A percentile compares a stretch with the other conserved stretches of the same genome.
phyloP scores from a whole-genome alignment of 441 rosid species.

The Adansonia grandidieri region DNA sequence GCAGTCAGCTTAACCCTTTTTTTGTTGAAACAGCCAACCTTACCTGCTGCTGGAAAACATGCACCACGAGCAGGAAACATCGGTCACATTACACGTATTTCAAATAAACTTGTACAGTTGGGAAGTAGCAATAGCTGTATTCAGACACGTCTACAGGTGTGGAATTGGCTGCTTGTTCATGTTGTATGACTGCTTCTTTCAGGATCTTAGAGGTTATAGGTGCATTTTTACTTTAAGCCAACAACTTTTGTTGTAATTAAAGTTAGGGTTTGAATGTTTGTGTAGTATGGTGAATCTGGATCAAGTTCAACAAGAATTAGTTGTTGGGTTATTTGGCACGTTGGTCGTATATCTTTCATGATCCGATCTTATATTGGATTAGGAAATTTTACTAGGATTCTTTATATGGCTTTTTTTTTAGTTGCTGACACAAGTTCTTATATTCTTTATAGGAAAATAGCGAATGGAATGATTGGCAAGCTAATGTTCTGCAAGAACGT shows the following conservation, averaged over 20 bases:
- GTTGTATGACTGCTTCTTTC: background rate
- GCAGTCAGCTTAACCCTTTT: conserved; percentile 72
- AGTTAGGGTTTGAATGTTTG: background rate
- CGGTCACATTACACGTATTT: conserved; percentile 83
- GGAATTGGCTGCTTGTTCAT: conserved; percentile 29
- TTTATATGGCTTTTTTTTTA: too few species aligned
- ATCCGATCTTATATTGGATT: too few species aligned
- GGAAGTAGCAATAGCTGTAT: conserved; percentile 61
- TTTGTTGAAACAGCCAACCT: conserved; percentile 62
- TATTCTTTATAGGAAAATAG: conserved; percentile 59
- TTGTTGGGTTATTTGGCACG: background rate
- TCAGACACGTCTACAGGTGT: conserved; percentile 78
- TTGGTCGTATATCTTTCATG: too few species aligned
- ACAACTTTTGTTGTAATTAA: background rate
- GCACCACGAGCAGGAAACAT: conserved; percentile 81
- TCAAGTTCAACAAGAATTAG: conserved; percentile 1
- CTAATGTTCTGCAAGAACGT: conserved; percentile 73
- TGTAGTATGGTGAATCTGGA: conserved; percentile 13
- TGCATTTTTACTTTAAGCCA: background rate
- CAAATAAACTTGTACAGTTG: conserved; percentile 80
- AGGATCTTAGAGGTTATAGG: background rate
- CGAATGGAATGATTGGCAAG: conserved; percentile 89
- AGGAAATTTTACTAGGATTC: too few species aligned
- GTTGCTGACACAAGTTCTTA: conserved; percentile 18
- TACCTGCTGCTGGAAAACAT: conserved; percentile 68